phyloP scores from a whole-genome alignment of 2,329 filamentous ascomycete species.

The Tolypocladium album region DNA sequence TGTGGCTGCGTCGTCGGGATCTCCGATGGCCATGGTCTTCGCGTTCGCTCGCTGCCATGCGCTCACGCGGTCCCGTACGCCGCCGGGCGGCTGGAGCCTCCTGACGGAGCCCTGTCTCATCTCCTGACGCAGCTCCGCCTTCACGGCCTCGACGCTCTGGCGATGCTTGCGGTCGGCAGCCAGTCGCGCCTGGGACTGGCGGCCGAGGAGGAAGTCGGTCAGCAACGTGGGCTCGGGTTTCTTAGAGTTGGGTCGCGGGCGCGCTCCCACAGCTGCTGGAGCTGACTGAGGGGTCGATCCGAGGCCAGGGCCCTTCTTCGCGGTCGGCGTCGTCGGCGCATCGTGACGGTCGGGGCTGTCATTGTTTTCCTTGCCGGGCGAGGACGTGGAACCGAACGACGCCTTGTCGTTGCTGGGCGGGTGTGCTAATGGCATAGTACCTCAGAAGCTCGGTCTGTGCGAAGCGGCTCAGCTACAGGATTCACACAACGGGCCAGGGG shows the following conservation, averaged over 20 bases:
- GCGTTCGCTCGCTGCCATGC: slow-evolving; percentile 77
- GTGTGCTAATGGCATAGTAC: slow-evolving; percentile 12
- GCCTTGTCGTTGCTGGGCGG: slow-evolving; percentile 8
- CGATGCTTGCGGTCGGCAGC: slow-evolving; percentile 41
- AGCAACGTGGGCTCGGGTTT: slow-evolving; percentile 35
- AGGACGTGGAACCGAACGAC: slow-evolving; percentile 6
- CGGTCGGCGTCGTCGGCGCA: slow-evolving; percentile 1
- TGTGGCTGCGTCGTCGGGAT: slow-evolving; percentile 40
- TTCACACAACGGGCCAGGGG: not conserved
- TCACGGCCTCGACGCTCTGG: slow-evolving; percentile 48
- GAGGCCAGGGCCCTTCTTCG: slow-evolving; percentile 7
- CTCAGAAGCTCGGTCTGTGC: slow-evolving; percentile 3
- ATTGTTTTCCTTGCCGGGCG: slow-evolving; percentile 1
- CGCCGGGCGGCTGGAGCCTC: slow-evolving; percentile 50
- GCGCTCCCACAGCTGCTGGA: slow-evolving; percentile 22
- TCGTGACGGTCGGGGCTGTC: not conserved
- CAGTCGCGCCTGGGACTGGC: slow-evolving; percentile 43
- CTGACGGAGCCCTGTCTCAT: slow-evolving; percentile 49
- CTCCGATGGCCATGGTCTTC: slow-evolving; percentile 43
- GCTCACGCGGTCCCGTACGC: slow-evolving; percentile 69
- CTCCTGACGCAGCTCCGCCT: slow-evolving; percentile 39
- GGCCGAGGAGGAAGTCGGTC: slow-evolving; percentile 46
- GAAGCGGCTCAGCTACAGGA: slow-evolving; percentile 4
- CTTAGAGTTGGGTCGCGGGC: slow-evolving; percentile 25
- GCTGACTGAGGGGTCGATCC: slow-evolving; percentile 29